Evolutionary conservation across 257 asterid species (phyloP).

Genomic region (Solanum dulcamara): DNA sequence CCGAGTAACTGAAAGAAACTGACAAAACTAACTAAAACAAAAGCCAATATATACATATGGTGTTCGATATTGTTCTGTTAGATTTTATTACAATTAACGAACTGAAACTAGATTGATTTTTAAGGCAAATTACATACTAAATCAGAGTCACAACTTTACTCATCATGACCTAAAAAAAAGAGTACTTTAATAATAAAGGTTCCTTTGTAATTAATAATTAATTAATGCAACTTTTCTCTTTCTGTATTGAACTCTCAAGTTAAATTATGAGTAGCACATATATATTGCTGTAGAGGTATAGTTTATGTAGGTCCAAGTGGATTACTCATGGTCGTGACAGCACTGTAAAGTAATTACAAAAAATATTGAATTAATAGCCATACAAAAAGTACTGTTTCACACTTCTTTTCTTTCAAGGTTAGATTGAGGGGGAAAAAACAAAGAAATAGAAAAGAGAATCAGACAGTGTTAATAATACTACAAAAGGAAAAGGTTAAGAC

Average conservation of each 20-base stretch:
- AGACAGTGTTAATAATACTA: slow-evolving; percentile 1
- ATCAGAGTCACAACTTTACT: background rate
- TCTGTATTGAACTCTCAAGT: background rate
- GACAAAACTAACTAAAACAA: background rate
- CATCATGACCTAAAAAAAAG: background rate
- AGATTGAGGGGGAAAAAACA: background rate
- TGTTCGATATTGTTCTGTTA: background rate
- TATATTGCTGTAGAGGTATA: background rate
- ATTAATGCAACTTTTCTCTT: background rate
- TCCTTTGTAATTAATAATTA: background rate
- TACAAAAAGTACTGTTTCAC: background rate
- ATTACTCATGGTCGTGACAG: background rate
- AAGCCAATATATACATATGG: background rate
- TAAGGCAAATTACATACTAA: background rate
- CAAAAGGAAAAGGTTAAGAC: slow-evolving; percentile 16
- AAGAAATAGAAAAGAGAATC: slow-evolving; percentile 1
- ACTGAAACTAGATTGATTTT: background rate
- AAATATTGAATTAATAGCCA: background rate
- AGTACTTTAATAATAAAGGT: background rate
- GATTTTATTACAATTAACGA: background rate
- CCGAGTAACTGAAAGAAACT: background rate
- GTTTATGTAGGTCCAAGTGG: background rate
- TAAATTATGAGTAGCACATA: background rate
- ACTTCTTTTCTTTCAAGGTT: background rate
- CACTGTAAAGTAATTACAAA: background rate